Percentiles rank a stretch among this genome's conserved stretches.
Evolutionary conservation across 2,329 filamentous ascomycete genomes (phyloP).

Genomic region (Neonectria punicea): DNA sequence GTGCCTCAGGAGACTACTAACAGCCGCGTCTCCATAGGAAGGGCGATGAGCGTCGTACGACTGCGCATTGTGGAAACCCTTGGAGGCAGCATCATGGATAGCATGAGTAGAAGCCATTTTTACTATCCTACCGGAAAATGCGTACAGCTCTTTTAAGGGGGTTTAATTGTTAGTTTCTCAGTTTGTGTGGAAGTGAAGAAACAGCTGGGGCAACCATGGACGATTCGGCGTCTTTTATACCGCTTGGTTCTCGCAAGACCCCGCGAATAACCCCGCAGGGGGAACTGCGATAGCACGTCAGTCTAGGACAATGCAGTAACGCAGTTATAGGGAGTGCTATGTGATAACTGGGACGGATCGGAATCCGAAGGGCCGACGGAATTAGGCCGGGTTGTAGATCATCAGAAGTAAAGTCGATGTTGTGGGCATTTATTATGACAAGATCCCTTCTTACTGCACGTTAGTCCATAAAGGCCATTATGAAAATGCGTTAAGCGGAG

Average conservation of each 20-base stretch:
- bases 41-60: conserved; percentile 76
- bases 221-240: conserved; percentile 33
- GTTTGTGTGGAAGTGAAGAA: conserved; percentile 11
- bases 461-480: not conserved
- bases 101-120: conserved; percentile 35
- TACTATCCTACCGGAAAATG: not conserved
- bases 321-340: conserved; percentile 3
- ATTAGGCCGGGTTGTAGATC: conserved; percentile 32
- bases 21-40: conserved; percentile 69
- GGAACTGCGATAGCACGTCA: not conserved
- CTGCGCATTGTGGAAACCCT: conserved; percentile 73
- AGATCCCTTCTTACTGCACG: not conserved
- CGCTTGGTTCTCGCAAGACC: conserved; percentile 19
- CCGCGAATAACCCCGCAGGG: conserved; percentile 20
- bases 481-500: not conserved
- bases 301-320: conserved; percentile 4
- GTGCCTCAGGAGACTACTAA: conserved; percentile 66
- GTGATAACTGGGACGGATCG: conserved; percentile 13
- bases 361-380: conserved; percentile 31
- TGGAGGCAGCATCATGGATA: conserved; percentile 62
- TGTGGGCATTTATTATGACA: not conserved
- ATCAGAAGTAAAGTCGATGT: not conserved
- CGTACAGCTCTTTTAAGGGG: not conserved
- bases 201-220: not conserved
- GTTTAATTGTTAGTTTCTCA: not conserved